These are phyloP conservation scores for Puccinia coronata DNA, from an alignment of 1,284 basidiomycete genomes.

Conservation along the genomic window DNA sequence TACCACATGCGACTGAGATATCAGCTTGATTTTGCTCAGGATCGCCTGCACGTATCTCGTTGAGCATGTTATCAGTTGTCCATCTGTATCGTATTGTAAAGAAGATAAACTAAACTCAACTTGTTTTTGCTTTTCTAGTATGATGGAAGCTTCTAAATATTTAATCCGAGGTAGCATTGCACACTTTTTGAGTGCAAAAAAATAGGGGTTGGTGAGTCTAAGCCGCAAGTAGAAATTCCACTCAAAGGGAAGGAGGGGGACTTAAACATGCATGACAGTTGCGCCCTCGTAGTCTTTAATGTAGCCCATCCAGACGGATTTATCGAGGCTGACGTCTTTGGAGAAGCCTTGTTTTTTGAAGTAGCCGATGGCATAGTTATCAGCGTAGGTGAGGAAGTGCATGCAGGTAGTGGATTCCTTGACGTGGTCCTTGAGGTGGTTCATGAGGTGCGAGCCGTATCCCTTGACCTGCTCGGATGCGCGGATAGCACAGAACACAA, in stretches of 20 bases:
- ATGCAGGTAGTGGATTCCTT: slow-evolving; percentile 76
- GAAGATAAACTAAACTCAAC: slow-evolving; percentile 56
- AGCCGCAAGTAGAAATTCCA: neutral
- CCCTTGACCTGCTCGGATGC: slow-evolving; percentile 98
- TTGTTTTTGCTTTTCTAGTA: slow-evolving; percentile 80
- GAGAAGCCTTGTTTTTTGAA: slow-evolving; percentile 99
- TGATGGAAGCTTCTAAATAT: slow-evolving; percentile 79
- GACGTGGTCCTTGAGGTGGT: slow-evolving; percentile 95
- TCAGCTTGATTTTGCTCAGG: slow-evolving; percentile 80
- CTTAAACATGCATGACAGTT: slow-evolving; percentile 86
- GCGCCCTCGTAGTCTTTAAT: slow-evolving; percentile 99
- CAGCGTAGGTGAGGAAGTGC: slow-evolving; percentile 96
- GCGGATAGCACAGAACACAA: slow-evolving; percentile 97
- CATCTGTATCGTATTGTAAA: neutral
- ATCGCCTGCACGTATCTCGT: slow-evolving; percentile 65
- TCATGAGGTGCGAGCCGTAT: slow-evolving; percentile 98
- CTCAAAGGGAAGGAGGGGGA: neutral
- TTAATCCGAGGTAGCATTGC: slow-evolving; percentile 87
- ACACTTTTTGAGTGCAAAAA: slow-evolving; percentile 63
- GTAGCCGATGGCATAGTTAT: slow-evolving; percentile 98
- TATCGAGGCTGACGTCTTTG: slow-evolving; percentile 88
- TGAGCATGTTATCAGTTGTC: neutral
- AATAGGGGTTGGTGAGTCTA: no score
- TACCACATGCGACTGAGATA: slow-evolving; percentile 82
- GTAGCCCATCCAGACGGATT: slow-evolving; percentile 94